phyloP scores from a whole-genome alignment of 441 rosid species.

The Adansonia grandidieri region DNA sequence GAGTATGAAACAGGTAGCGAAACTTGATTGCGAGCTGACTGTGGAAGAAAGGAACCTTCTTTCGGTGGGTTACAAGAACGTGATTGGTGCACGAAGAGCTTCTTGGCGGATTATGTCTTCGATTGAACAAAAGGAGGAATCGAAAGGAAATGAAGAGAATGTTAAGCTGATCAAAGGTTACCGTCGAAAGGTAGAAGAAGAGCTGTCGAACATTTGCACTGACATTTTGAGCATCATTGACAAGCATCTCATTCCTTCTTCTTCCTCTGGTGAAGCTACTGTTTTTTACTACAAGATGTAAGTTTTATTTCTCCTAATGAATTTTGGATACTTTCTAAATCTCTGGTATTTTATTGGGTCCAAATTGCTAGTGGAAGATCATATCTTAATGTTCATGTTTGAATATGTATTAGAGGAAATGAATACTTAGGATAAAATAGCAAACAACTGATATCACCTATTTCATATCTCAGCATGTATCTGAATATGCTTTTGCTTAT shows the following conservation, averaged over 20 bases:
- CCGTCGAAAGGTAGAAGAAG: conserved; percentile 95
- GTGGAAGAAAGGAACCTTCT: conserved; percentile 93
- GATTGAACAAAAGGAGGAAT: conserved; percentile 89
- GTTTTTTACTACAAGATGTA: conserved; percentile 98
- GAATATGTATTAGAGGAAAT: too few species aligned
- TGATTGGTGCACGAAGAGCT: conserved; percentile 85
- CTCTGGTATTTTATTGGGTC: not conserved
- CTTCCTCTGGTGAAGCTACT: conserved; percentile 93
- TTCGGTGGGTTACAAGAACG: conserved; percentile 90
- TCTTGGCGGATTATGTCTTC: conserved; percentile 96
- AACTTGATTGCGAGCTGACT: conserved; percentile 73
- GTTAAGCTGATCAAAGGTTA: conserved; percentile 82
- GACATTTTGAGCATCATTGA: conserved; percentile 89
- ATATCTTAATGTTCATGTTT: too few species aligned
- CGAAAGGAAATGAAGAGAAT: conserved; percentile 77
- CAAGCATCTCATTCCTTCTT: conserved; percentile 80
- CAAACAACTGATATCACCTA: not conserved
- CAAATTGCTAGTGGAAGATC: not conserved
- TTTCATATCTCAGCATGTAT: not conserved
- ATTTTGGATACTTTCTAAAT: not conserved
- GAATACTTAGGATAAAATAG: too few species aligned
- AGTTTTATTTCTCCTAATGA: conserved; percentile 20
- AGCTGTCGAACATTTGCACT: conserved; percentile 79
- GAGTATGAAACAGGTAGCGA: conserved; percentile 88
- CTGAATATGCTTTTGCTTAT: not conserved